Evolutionary conservation across 441 rosid species (phyloP).

Genomic region (Croton laevigatus): DNA sequence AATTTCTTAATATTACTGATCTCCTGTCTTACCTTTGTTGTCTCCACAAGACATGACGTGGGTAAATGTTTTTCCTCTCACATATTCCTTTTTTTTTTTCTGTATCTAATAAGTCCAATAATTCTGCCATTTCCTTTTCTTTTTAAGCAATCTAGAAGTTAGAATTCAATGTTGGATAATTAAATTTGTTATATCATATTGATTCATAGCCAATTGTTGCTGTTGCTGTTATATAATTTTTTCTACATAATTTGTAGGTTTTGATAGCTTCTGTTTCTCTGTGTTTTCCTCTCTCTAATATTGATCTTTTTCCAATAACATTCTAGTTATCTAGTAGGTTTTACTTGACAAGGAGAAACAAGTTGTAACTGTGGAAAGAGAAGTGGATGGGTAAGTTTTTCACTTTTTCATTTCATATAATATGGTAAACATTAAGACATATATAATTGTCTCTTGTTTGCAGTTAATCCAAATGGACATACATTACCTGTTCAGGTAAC

Average conservation of each 20-base stretch:
- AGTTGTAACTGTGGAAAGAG: conserved; percentile 77
- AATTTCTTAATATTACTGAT: not conserved
- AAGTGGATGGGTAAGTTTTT: conserved; percentile 75
- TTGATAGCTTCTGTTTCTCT: not conserved
- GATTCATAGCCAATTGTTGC: no score
- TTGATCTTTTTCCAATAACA: conserved; percentile 4
- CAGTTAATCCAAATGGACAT: conserved; percentile 58
- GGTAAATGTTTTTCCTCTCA: conserved; percentile 3
- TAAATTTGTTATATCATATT: no score
- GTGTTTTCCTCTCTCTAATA: not conserved
- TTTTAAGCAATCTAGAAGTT: not conserved
- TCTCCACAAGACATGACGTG: conserved; percentile 17
- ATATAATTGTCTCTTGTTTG: conserved; percentile 21
- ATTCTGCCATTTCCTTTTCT: no score
- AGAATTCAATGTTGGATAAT: no score
- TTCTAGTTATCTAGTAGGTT: conserved; percentile 56
- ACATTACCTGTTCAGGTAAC: conserved; percentile 55
- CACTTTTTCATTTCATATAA: not conserved
- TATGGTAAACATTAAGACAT: not conserved
- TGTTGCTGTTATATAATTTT: not conserved
- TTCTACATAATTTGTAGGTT: no score
- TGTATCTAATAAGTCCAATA: not conserved
- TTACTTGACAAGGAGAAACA: conserved; percentile 69
- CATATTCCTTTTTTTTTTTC: not conserved
- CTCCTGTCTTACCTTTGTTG: conserved; percentile 8